Evolutionary conservation across 805 yeast genomes (phyloP), one percentile per base, ranked within the genome.

Genomic region (Martiniozyma abietophila): DNA sequence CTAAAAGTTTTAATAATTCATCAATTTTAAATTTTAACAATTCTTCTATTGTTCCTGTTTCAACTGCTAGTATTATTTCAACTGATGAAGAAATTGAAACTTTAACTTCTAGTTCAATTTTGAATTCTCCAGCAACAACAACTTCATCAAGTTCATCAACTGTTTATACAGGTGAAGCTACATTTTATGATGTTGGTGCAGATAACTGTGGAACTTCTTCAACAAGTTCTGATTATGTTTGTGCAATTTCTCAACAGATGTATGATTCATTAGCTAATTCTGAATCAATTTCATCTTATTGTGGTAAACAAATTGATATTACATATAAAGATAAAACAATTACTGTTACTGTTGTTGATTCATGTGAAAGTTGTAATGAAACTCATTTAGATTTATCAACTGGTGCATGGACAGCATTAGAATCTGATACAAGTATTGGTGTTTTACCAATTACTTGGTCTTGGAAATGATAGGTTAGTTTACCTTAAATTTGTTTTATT

Each of bases 321-420:
- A 48, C 35, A 39, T 69, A 65, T 47, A 49, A 55, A 32, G 72
- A 71, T 18, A 69, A 68, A 29, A 58, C 71, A 12, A 73, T 71
- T 29, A 59, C 54, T 18, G 78, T 71, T 26, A 65, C 62, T 20
- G 75, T 71, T 29, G 74, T 67, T 16, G 78, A 72, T 50, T 54
- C 71, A 14, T 73, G 78, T 49, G 67, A 48, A 27, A 72, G 68
- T 2, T 72, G 78, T 43, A 43, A 53, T 25, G 56, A 57, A 17
- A 36, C 56, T 35, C 72, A 68, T 45, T 58, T 72, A 36, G 77
- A 73, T 48, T 63, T 72, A 34, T 68, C 76, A 9, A 74, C 75
- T n/a, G 34, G 63, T 28, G 78, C 77, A 4, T 72, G 73, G 41
- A 26, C 48, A 6, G 40, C 61, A 36, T 51, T 72, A 35, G n/a